Conservation (phyloP, 352 stramenopile genomes). For the Globisporangium spinosum region DNA sequence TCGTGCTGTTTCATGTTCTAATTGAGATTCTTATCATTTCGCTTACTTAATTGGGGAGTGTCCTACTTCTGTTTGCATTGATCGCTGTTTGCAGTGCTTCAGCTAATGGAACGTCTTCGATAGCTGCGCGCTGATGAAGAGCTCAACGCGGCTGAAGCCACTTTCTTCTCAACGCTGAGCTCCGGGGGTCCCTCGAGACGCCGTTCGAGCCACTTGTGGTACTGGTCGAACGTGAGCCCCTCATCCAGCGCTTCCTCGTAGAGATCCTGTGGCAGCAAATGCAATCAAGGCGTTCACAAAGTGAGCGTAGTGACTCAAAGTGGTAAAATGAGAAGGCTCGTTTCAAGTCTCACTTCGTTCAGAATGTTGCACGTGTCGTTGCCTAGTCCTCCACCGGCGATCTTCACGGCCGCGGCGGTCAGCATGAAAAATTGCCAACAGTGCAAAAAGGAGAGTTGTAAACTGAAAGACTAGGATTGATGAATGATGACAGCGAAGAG, state of each 20-base stretch:
- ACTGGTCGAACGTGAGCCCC: slow-evolving; percentile 55
- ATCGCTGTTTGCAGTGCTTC: neutral
- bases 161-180: slow-evolving; percentile 11
- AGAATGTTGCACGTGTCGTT: slow-evolving; percentile 62
- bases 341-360: slow-evolving; percentile 29
- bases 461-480: slow-evolving; percentile 32
- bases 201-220: slow-evolving; percentile 44
- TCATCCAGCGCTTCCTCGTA: slow-evolving; percentile 45
- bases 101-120: neutral
- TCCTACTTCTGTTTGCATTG: neutral
- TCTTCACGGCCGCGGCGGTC: slow-evolving; percentile 53
- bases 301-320: neutral
- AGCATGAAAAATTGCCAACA: slow-evolving; percentile 53
- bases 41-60: neutral
- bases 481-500: slow-evolving; percentile 18
- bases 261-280: slow-evolving; percentile 24
- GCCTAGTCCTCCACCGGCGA: slow-evolving; percentile 39
- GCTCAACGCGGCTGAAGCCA: neutral
- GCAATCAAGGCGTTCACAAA: neutral
- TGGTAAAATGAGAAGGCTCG: neutral
- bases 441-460: slow-evolving; percentile 29
- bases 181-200: slow-evolving; percentile 29
- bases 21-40: neutral
- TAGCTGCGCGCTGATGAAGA: neutral
- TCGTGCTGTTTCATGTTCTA: neutral